Base-by-base conservation (phyloP, 2,329 filamentous ascomycete species). In the Metarhizium album region DNA sequence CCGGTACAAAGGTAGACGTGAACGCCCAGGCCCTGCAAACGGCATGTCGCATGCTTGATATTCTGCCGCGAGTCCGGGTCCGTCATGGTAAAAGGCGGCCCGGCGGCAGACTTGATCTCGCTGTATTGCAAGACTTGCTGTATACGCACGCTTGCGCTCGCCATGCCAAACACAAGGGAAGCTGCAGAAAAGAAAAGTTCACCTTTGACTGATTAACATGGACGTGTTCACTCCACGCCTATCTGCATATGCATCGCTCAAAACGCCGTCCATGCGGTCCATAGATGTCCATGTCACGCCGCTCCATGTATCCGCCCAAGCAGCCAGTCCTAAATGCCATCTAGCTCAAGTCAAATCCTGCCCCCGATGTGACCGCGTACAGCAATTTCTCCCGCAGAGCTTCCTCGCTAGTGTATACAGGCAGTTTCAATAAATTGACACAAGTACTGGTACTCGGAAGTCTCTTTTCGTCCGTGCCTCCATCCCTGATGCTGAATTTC, bases 381-480 rank as follows among this genome's bases (percentile, higher is more conserved):
- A 97, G 70, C 53, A 98, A 65, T 70, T 95, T 97, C 61, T 84
- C 79, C 62, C 79, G 83, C 60, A 98, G 65, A 27, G 74, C 76
- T 53, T 72, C 67, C 55, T 83, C 80, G 33, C 74, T 81, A 46
- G 68, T 77, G 67, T 97, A 98, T 57, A 84, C 80, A 6, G 93
- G 93, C 57, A 98, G 70, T 73, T 98, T 98, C 46, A 98, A 70
- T 58, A 98, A 65, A 64, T 98, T 98, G 27, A 97, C 89, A 60
- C 93, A 98, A 0, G 93, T 98, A 64, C 90, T 96, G 18, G 93
- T 90, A 63, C 89, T 97, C 2, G 93, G 93, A 55, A 96, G 70
- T 52, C 93, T 75, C 70, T 95, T 88, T 52, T 70, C 62, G 35
- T 70, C 67, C 6, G 59, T 60, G 6, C 66, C 68, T 1, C 82